Evolutionary conservation across 176 grass and related monocot genomes (phyloP).

Genomic region (Eremochloa ophiuroides): DNA sequence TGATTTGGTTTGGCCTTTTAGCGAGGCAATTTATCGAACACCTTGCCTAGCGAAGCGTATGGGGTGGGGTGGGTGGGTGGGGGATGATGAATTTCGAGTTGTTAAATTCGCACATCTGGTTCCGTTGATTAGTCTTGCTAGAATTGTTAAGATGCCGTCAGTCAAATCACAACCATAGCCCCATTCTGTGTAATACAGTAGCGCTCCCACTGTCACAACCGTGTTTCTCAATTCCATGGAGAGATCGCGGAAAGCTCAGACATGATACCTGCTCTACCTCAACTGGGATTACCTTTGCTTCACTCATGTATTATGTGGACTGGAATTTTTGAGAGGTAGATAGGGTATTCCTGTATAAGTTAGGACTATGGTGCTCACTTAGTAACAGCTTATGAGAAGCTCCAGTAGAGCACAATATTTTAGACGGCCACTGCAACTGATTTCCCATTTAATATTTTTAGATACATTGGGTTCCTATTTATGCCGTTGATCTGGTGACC

Average conservation of each 20-base stretch:
- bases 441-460: background rate
- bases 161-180: background rate
- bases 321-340: background rate
- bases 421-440: background rate
- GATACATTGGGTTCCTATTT: background rate
- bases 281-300: background rate
- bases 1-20: background rate
- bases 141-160: background rate
- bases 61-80: too few species aligned
- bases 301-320: background rate
- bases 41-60: too few species aligned
- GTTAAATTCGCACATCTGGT: background rate
- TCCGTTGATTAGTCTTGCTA: background rate
- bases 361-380: background rate
- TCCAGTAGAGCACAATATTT: background rate
- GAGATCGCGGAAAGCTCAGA: background rate
- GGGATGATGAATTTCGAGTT: background rate
- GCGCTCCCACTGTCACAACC: background rate
- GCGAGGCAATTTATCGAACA: constrained; percentile 19
- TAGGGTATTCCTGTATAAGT: background rate
- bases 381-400: background rate
- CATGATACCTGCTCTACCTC: background rate
- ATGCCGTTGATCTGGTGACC: background rate
- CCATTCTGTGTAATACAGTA: background rate
- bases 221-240: background rate